These are phyloP conservation scores for Pycnococcus provasolii DNA, from an alignment of 139 green algal genomes.

Conservation along the genomic window DNA sequence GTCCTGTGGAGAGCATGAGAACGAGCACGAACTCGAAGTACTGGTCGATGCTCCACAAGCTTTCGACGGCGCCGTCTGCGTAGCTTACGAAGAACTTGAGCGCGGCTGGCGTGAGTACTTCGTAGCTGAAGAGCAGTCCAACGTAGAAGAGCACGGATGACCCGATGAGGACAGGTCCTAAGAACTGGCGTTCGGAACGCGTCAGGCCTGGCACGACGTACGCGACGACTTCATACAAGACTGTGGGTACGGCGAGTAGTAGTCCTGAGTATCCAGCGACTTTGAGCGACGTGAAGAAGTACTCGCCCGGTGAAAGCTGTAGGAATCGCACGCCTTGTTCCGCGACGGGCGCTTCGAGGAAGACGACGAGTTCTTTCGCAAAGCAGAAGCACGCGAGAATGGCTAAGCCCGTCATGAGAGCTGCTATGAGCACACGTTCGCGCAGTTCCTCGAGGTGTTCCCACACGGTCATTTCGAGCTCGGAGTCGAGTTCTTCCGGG, in stretches of 20 bases:
- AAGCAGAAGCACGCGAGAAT: conserved; percentile 82
- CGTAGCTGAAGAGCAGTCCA: conserved; percentile 86
- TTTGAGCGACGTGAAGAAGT: conserved; percentile 99
- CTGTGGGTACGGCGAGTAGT: conserved; percentile 73
- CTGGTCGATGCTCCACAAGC: conserved; percentile 97
- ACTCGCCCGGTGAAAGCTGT: conserved; percentile 80
- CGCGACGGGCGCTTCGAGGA: conserved; percentile 88
- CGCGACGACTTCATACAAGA: conserved; percentile 92
- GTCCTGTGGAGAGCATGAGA: conserved; percentile 87
- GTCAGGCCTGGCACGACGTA: conserved; percentile 94
- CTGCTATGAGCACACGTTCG: conserved; percentile 63
- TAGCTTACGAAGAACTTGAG: conserved; percentile 97
- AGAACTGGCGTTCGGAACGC: conserved; percentile 64
- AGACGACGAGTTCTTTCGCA: conserved; percentile 75
- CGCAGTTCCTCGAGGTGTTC: conserved; percentile 92
- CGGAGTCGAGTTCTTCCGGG: conserved; percentile 65
- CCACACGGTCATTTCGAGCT: conserved; percentile 89
- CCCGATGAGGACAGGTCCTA: conserved; percentile 80
- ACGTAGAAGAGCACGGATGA: conserved; percentile 93
- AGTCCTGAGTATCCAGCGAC: conserved; percentile 87
- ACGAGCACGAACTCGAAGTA: conserved; percentile 99
- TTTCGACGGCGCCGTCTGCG: conserved; percentile 91
- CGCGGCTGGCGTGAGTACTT: conserved; percentile 85
- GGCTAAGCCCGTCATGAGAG: conserved; percentile 37
- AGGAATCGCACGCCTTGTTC: conserved; percentile 86